These are phyloP conservation scores for Cyclotella choctawhatcheeana DNA, from an alignment of 108 stramenopile genomes.

Conservation along the genomic window DNA sequence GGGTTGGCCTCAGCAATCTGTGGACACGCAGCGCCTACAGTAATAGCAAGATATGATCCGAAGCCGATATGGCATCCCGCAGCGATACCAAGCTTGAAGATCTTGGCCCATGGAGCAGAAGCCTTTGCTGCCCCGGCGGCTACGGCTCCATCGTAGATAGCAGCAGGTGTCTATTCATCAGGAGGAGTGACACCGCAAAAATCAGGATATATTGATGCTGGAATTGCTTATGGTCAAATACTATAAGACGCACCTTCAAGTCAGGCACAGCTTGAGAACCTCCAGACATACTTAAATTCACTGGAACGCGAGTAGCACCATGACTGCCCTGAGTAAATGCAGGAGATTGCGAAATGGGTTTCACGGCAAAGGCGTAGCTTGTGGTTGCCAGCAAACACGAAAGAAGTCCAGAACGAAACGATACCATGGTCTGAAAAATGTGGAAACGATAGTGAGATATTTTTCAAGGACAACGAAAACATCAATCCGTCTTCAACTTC, in stretches of 20 bases:
- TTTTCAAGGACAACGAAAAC: too few species aligned
- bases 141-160: conserved; percentile 80
- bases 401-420: conserved; percentile 39
- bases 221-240: neutral
- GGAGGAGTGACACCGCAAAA: neutral
- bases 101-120: conserved; percentile 66
- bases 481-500: too few species aligned
- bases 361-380: conserved; percentile 51
- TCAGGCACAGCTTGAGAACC: conserved; percentile 46
- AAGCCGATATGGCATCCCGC: conserved; percentile 89
- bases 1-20: conserved; percentile 86
- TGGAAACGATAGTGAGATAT: neutral
- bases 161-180: conserved; percentile 64
- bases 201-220: neutral
- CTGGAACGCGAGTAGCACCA: conserved; percentile 20
- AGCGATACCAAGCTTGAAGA: conserved; percentile 86
- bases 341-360: conserved; percentile 27
- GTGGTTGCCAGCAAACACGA: conserved; percentile 42
- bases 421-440: conserved; percentile 24
- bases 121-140: conserved; percentile 84
- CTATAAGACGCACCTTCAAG: conserved; percentile 51
- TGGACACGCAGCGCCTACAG: conserved; percentile 85
- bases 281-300: conserved; percentile 62
- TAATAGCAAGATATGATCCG: conserved; percentile 85
- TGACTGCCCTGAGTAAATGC: conserved; percentile 27